These are phyloP conservation scores for Plasmodium gallinaceum DNA, from an alignment of 169 alveolate species.

Conservation along the genomic window DNA sequence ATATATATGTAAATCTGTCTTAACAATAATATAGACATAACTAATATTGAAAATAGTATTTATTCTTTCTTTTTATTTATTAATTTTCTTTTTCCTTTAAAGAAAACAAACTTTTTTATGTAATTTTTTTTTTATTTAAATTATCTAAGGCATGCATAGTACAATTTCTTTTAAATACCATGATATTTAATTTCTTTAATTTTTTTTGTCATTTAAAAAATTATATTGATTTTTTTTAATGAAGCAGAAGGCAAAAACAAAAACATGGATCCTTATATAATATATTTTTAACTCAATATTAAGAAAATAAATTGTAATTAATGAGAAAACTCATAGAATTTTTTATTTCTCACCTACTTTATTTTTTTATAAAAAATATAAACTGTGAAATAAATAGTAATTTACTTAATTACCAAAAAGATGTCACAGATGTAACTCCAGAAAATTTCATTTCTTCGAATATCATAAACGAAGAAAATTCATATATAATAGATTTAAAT, in stretches of 20 bases:
- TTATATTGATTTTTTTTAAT: conserved; percentile 4
- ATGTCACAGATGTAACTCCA: background rate
- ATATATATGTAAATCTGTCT: too few relatives aligned
- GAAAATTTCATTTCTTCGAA: conserved; percentile 9
- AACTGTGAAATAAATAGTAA: conserved; percentile 45
- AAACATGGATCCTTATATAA: conserved; percentile 18
- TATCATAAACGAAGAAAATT: conserved; percentile 29
- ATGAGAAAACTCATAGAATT: conserved; percentile 38
- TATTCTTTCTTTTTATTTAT: too few relatives aligned
- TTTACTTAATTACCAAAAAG: conserved; percentile 1
- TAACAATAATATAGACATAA: too few relatives aligned
- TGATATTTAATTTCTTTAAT: background rate
- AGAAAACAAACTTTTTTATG: too few relatives aligned
- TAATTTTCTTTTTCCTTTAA: too few relatives aligned
- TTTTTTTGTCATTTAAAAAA: conserved; percentile 19
- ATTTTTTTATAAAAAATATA: conserved; percentile 24
- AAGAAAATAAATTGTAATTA: conserved; percentile 14
- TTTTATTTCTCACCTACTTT: conserved; percentile 22
- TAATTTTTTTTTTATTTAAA: background rate
- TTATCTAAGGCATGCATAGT: background rate
- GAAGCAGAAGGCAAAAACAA: background rate
- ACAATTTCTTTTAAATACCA: conserved; percentile 15
- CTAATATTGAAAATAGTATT: too few relatives aligned
- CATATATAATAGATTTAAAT: conserved; percentile 33
- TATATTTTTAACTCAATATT: conserved; percentile 6